phyloP scores from a whole-genome alignment of 2,329 filamentous ascomycete genomes.

The Ceratocystis smalleyi region DNA sequence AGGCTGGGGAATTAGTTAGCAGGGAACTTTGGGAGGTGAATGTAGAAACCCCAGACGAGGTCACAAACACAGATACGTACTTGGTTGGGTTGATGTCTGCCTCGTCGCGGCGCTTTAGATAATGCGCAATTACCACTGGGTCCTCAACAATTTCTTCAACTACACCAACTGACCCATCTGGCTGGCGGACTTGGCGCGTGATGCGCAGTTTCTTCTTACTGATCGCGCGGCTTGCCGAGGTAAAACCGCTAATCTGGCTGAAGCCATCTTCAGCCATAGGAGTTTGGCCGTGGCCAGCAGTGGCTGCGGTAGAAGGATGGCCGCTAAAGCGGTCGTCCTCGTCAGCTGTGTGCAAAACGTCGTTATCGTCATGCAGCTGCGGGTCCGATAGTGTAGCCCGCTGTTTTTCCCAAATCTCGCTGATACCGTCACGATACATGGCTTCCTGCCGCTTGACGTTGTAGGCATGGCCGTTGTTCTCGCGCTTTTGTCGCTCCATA shows the following conservation, averaged over 20 bases:
- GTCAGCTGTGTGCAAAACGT: constrained; percentile 42
- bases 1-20: constrained; percentile 26
- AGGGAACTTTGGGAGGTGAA: constrained; percentile 26
- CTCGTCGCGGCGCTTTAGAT: constrained; percentile 61
- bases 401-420: constrained; percentile 83
- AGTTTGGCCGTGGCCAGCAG: constrained; percentile 36
- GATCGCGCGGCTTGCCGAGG: constrained; percentile 43
- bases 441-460: constrained; percentile 91
- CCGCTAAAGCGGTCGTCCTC: constrained; percentile 56
- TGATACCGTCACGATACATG: constrained; percentile 81
- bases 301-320: constrained; percentile 26
- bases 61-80: constrained; percentile 33
- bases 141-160: constrained; percentile 60
- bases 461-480: constrained; percentile 87
- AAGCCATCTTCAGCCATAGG: constrained; percentile 54
- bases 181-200: constrained; percentile 40
- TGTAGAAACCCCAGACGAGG: constrained; percentile 23
- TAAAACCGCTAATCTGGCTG: constrained; percentile 60
- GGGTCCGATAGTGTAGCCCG: constrained; percentile 59
- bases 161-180: constrained; percentile 39
- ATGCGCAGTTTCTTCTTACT: constrained; percentile 58
- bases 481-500: constrained; percentile 72
- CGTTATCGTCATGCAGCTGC: constrained; percentile 50
- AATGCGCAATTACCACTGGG: constrained; percentile 74
- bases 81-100: constrained; percentile 57